A percentile compares a stretch with the other conserved stretches of the same genome.
phyloP scores from a whole-genome alignment of 441 rosid species.

The Hura crepitans region DNA sequence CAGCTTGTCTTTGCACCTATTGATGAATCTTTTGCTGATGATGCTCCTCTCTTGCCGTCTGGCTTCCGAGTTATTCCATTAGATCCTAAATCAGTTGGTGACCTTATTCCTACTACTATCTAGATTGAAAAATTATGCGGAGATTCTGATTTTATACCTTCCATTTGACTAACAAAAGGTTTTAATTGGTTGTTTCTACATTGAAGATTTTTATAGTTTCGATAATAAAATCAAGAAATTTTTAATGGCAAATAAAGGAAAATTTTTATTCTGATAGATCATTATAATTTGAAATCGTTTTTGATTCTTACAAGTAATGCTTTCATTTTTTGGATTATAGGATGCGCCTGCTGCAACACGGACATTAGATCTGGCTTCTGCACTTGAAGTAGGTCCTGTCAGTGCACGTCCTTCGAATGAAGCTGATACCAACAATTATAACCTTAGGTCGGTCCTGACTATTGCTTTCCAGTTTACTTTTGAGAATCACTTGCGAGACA shows the following conservation, averaged over 20 bases:
- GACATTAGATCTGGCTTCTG: conserved; percentile 81
- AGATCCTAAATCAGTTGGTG: conserved; percentile 67
- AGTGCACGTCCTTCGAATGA: conserved; percentile 47
- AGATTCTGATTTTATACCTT: not conserved
- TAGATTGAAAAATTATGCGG: not conserved
- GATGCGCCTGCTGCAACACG: conserved; percentile 60
- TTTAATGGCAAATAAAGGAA: not conserved
- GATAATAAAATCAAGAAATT: not conserved
- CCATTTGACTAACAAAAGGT: not conserved
- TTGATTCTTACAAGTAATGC: not conserved
- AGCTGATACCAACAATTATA: conserved; percentile 42
- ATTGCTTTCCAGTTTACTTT: conserved; percentile 84
- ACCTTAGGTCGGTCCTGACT: conserved; percentile 76
- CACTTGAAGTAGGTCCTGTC: conserved; percentile 61
- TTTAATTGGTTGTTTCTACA: not conserved
- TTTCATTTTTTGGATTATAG: conserved; percentile 30
- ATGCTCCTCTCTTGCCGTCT: conserved; percentile 81
- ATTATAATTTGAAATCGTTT: not conserved
- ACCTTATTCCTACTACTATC: conserved; percentile 3
- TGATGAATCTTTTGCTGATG: conserved; percentile 88
- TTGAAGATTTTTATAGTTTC: not conserved
- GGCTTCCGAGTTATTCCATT: conserved; percentile 87
- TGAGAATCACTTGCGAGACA: conserved; percentile 73
- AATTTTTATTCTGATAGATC: not conserved
- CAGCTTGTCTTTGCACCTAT: conserved; percentile 93